These are phyloP conservation scores for Phytophthora meadii DNA, from an alignment of 352 stramenopile species.

Conservation along the genomic window DNA sequence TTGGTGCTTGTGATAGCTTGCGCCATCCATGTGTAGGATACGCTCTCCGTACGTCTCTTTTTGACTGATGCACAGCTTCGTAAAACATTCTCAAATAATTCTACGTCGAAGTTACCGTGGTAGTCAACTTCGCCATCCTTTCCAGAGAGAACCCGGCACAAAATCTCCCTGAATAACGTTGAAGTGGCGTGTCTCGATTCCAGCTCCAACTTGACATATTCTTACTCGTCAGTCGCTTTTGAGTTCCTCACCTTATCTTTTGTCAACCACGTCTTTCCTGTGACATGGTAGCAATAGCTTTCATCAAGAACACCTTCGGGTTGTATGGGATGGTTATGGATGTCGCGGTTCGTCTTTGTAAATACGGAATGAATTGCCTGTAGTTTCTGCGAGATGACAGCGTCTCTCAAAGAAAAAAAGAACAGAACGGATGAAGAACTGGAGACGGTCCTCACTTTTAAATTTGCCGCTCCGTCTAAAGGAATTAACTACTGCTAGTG, in stretches of 20 bases:
- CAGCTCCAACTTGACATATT: slow-evolving; percentile 8
- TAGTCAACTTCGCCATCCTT: neutral
- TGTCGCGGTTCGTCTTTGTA: too few species aligned
- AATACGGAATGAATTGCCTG: too few species aligned
- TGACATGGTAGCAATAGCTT: slow-evolving; percentile 27
- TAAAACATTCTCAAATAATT: neutral
- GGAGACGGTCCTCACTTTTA: too few species aligned
- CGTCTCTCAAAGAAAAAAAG: too few species aligned
- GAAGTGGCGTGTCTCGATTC: neutral
- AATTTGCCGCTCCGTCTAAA: too few species aligned
- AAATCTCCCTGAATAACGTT: slow-evolving; percentile 4
- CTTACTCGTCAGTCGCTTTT: slow-evolving; percentile 1
- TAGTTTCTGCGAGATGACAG: too few species aligned
- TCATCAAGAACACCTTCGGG: slow-evolving; percentile 29
- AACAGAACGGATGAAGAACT: too few species aligned
- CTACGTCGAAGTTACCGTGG: neutral
- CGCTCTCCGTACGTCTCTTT: neutral
- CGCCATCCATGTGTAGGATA: neutral
- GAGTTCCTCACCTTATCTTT: slow-evolving; percentile 4
- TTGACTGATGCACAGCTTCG: neutral
- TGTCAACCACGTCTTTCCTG: slow-evolving; percentile 15
- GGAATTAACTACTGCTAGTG: too few species aligned
- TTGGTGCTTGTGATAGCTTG: neutral
- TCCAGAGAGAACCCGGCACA: neutral
- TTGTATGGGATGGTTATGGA: neutral